Evolutionary conservation across 805 yeast genomes (phyloP).

Genomic region (Pachysolen tannophilus): DNA sequence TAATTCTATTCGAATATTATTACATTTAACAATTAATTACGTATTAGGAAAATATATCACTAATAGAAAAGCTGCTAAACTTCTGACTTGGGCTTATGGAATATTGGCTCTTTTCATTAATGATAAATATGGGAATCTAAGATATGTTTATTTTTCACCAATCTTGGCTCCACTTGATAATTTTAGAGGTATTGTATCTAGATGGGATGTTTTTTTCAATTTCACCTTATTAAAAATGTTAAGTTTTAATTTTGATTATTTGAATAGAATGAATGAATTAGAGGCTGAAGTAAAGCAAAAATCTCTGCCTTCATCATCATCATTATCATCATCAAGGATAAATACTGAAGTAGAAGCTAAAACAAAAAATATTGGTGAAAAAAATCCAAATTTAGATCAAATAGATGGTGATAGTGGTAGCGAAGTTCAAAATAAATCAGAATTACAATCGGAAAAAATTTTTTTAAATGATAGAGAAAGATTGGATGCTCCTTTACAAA

Average conservation of each 20-base stretch:
- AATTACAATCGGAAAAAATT: constrained; percentile 4
- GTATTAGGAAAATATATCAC: constrained; percentile 32
- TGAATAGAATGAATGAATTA: constrained; percentile 28
- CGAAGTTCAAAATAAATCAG: constrained; percentile 6
- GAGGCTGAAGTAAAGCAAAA: neutral
- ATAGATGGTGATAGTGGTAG: constrained; percentile 10
- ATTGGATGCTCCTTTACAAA: constrained; percentile 52
- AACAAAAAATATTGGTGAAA: constrained; percentile 1
- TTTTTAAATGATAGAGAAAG: constrained; percentile 54
- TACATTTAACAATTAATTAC: constrained; percentile 51
- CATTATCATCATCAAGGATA: neutral
- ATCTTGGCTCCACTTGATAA: constrained; percentile 44
- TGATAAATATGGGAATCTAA: constrained; percentile 45
- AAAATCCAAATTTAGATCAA: constrained; percentile 8
- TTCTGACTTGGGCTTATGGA: constrained; percentile 69
- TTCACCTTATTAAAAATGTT: constrained; percentile 79
- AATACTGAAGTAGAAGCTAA: constrained; percentile 4
- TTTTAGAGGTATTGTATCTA: constrained; percentile 65
- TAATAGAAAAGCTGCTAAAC: constrained; percentile 30
- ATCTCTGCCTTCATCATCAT: neutral
- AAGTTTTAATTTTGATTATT: constrained; percentile 74
- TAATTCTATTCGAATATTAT: constrained; percentile 51
- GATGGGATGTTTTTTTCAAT: constrained; percentile 97
- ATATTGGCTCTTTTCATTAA: constrained; percentile 72
- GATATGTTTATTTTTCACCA: constrained; percentile 34